Conservation (phyloP, 2,329 filamentous ascomycete genomes). For the Leptographium lundbergii region DNA sequence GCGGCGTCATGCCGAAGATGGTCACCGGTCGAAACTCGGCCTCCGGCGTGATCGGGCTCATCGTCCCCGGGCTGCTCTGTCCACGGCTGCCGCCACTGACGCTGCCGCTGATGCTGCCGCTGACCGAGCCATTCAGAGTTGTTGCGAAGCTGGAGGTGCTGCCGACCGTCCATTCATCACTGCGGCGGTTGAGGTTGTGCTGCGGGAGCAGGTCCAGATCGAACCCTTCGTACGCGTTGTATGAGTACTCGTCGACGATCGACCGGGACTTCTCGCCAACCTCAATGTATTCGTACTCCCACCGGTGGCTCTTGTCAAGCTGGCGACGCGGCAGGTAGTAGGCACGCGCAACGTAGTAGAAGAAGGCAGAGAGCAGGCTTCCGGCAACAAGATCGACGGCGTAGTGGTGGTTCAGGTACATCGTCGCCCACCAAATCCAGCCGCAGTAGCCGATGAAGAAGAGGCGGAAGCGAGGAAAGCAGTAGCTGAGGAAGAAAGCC, state of each 20-base stretch:
- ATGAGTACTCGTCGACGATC: conserved; percentile 30
- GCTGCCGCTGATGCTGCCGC: conserved; percentile 17
- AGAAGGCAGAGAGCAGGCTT: conserved; percentile 61
- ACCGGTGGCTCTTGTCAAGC: conserved; percentile 72
- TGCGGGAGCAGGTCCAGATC: conserved; percentile 31
- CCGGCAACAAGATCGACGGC: conserved; percentile 84
- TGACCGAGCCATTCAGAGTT: conserved; percentile 20
- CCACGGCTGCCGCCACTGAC: conserved; percentile 31
- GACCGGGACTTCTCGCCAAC: conserved; percentile 45
- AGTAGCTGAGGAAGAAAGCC: conserved; percentile 83
- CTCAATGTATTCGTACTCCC: conserved; percentile 94
- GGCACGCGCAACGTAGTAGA: conserved; percentile 71
- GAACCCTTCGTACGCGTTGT: conserved; percentile 31
- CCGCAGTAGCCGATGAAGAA: conserved; percentile 73
- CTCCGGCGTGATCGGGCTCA: conserved; percentile 36
- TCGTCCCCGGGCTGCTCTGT: conserved; percentile 34
- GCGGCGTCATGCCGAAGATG: conserved; percentile 21
- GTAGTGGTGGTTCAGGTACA: conserved; percentile 97
- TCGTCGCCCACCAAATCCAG: conserved; percentile 98
- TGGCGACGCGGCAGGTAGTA: conserved; percentile 75
- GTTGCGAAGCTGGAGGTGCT: conserved; percentile 62
- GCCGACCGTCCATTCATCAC: conserved; percentile 82
- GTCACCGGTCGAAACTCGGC: conserved; percentile 21
- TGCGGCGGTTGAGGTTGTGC: conserved; percentile 21
- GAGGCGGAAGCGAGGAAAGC: conserved; percentile 72